Percentiles rank a stretch among this genome's conserved stretches.
Conservation (phyloP, 768 basidiomycete species). For the Pleurotus tuber-regium region DNA sequence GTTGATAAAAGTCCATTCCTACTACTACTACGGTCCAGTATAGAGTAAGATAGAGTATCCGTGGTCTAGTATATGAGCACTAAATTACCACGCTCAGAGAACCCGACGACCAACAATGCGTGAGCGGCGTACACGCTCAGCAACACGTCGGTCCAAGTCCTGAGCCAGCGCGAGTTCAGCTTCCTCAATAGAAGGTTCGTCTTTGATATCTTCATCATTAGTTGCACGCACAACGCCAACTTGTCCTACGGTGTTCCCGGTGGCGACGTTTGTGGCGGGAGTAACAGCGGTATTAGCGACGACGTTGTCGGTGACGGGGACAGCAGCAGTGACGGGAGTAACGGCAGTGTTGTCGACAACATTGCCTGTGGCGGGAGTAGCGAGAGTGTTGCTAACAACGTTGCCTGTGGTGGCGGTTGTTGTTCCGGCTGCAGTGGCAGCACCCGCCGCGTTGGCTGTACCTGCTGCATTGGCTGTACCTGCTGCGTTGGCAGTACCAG, state of each 20-base stretch:
- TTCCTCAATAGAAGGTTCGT: constrained; percentile 9
- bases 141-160: constrained; percentile 6
- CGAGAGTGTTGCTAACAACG: neutral
- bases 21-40: too few species aligned
- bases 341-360: neutral
- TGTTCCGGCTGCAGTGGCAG: neutral
- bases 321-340: neutral
- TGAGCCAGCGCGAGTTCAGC: constrained; percentile 9
- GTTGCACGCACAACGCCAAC: constrained; percentile 2
- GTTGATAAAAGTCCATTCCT: too few species aligned
- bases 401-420: neutral
- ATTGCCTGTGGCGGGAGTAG: neutral
- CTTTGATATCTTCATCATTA: neutral
- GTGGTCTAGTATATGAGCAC: too few species aligned
- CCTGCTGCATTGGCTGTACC: neutral
- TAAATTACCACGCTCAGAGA: too few species aligned
- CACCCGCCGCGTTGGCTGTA: neutral
- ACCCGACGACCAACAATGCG: constrained; percentile 6
- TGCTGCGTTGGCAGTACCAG: neutral
- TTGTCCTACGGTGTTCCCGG: neutral
- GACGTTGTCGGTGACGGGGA: neutral
- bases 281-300: neutral
- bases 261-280: constrained; percentile 2
- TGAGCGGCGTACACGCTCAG: constrained; percentile 8
- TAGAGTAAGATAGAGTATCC: too few species aligned